These are phyloP conservation scores for Pharnaceum exiguum DNA, from an alignment of 148 eudicot genomes.

Conservation along the genomic window DNA sequence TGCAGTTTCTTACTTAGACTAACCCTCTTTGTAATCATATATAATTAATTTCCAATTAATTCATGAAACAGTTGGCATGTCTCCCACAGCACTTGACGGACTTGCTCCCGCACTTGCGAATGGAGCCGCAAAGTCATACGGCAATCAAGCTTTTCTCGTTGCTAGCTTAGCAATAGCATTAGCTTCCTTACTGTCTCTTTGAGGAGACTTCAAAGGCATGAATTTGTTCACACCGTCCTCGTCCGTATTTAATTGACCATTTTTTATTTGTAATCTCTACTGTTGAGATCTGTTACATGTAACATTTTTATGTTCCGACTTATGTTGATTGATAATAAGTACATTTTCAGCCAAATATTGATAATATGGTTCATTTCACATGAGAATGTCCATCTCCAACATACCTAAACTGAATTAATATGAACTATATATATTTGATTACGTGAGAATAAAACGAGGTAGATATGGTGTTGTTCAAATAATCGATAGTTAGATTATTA, in stretches of 20 bases:
- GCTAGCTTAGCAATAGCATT: conserved; percentile 6
- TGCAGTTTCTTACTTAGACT: not conserved
- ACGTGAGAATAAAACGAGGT: too few relatives aligned
- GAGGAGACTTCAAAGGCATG: not conserved
- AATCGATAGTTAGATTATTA: too few relatives aligned
- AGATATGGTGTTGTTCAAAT: too few relatives aligned
- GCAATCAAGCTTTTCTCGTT: conserved; percentile 3
- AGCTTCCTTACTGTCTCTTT: conserved; percentile 1
- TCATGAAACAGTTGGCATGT: not conserved
- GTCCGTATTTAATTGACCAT: conserved; percentile 10
- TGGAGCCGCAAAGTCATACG: conserved; percentile 16
- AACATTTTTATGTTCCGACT: not conserved
- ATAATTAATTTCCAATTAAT: too few relatives aligned
- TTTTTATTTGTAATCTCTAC: not conserved
- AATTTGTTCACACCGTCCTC: not conserved
- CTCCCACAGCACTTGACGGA: not conserved
- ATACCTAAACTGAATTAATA: too few relatives aligned
- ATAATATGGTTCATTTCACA: too few relatives aligned
- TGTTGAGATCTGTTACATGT: not conserved
- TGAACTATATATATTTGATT: too few relatives aligned
- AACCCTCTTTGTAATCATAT: too few relatives aligned
- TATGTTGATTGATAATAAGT: conserved; percentile 1
- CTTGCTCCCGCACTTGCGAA: conserved; percentile 5
- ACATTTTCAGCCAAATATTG: not conserved
- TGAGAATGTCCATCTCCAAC: too few relatives aligned